A percentile compares a stretch with the other conserved stretches of the same genome.
phyloP scores from a whole-genome alignment of 495 filamentous ascomycete species.

The Cairneyella variabilis region DNA sequence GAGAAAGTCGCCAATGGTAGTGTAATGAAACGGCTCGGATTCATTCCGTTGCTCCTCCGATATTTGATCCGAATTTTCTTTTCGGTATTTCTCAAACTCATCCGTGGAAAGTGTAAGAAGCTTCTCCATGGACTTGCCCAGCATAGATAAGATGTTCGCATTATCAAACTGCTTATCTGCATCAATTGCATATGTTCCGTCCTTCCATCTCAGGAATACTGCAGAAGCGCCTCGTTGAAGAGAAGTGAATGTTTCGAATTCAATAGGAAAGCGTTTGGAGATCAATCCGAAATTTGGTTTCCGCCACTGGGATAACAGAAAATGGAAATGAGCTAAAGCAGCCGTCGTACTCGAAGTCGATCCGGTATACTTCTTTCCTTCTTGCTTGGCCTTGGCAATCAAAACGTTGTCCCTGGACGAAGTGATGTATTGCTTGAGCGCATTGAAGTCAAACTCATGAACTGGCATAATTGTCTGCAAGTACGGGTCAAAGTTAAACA shows the following conservation, averaged over 20 bases:
- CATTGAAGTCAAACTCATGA: constrained; percentile 84
- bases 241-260: constrained; percentile 61
- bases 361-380: constrained; percentile 81
- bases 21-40: constrained; percentile 82
- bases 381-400: constrained; percentile 54
- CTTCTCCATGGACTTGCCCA: constrained; percentile 96
- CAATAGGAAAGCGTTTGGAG: constrained; percentile 60
- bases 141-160: constrained; percentile 80
- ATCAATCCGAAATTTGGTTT: constrained; percentile 58
- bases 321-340: constrained; percentile 87
- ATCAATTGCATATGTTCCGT: constrained; percentile 93
- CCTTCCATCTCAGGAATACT: constrained; percentile 79
- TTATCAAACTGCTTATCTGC: constrained; percentile 90
- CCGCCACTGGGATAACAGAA: constrained; percentile 81
- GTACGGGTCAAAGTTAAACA: constrained; percentile 96
- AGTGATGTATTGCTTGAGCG: constrained; percentile 79
- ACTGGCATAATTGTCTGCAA: constrained; percentile 88
- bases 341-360: constrained; percentile 97
- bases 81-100: constrained; percentile 80
- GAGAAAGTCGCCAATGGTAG: constrained; percentile 81
- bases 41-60: constrained; percentile 59
- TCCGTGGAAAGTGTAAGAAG: constrained; percentile 78
- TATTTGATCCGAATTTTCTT: constrained; percentile 55
- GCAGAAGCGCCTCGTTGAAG: constrained; percentile 68
- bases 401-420: constrained; percentile 79